phyloP scores from a whole-genome alignment of 768 basidiomycete species.

The Tylopilus vinaceipallidus region DNA sequence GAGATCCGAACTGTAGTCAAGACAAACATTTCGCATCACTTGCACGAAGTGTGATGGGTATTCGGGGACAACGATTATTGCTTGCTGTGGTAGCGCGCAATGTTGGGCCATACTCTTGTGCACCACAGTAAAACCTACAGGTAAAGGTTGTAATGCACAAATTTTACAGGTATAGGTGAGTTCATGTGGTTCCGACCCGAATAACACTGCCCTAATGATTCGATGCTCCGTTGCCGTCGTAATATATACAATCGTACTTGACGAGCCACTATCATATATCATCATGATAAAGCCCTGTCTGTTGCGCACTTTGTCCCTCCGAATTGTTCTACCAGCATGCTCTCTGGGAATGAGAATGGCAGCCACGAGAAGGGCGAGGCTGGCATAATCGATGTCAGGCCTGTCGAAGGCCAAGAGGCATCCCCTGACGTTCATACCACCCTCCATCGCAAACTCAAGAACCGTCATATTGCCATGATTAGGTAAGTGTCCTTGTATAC shows the following conservation, averaged over 20 bases:
- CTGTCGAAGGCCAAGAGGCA: conserved; percentile 9
- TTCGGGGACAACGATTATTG: background rate
- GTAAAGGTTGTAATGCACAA: background rate
- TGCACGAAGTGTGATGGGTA: background rate
- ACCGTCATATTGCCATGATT: conserved; percentile 37
- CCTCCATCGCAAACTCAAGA: conserved; percentile 33
- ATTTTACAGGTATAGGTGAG: background rate
- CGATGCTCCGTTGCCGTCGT: too few relatives aligned
- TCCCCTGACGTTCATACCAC: background rate
- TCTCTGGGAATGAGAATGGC: conserved; percentile 1
- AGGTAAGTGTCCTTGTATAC: conserved; percentile 14
- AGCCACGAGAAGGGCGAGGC: background rate
- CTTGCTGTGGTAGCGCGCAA: too few relatives aligned
- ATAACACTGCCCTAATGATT: too few relatives aligned
- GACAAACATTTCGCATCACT: background rate
- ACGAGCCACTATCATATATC: too few relatives aligned
- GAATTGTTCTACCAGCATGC: conserved; percentile 10
- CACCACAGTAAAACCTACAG: background rate
- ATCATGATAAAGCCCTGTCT: too few relatives aligned
- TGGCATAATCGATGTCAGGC: background rate
- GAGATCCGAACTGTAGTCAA: background rate
- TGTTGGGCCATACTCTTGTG: background rate
- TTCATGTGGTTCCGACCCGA: too few relatives aligned
- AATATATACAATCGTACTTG: too few relatives aligned
- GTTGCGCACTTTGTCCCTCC: too few relatives aligned